Evolutionary conservation across 1,139 yeast species (phyloP).

Genomic region (Candida freyschussii): DNA sequence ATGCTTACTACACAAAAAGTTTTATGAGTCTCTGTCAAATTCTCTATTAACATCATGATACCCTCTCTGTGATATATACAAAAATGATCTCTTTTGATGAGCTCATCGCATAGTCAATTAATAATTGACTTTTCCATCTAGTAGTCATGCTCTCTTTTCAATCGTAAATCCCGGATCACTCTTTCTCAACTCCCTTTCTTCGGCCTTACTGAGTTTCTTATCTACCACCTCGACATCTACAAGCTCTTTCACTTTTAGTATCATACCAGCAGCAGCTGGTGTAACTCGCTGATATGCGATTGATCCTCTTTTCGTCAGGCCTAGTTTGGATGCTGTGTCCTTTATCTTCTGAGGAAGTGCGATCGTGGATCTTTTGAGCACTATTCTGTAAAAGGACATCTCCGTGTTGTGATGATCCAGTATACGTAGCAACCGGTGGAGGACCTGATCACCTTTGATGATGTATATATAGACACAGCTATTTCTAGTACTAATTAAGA

Average conservation of each 20-base stretch:
- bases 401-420: not conserved
- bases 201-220: constrained; percentile 40
- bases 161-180: constrained; percentile 58
- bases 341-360: constrained; percentile 73
- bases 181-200: constrained; percentile 55
- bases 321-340: constrained; percentile 65
- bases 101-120: no score
- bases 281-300: constrained; percentile 69
- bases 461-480: not conserved
- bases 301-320: constrained; percentile 70
- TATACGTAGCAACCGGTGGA: not conserved
- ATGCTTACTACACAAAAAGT: no score
- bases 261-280: constrained; percentile 80
- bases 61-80: no score
- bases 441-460: constrained; percentile 1
- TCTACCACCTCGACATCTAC: constrained; percentile 80
- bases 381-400: constrained; percentile 54
- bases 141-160: constrained; percentile 28
- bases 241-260: constrained; percentile 79
- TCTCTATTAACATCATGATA: no score
- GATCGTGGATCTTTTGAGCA: constrained; percentile 76
- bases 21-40: no score
- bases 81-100: no score
- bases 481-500: not conserved
- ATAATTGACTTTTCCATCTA: no score